A percentile compares a stretch with the other conserved stretches of the same genome.
These are phyloP conservation scores for Skeletonema menzelii DNA, from an alignment of 108 stramenopile species.

Conservation along the genomic window DNA sequence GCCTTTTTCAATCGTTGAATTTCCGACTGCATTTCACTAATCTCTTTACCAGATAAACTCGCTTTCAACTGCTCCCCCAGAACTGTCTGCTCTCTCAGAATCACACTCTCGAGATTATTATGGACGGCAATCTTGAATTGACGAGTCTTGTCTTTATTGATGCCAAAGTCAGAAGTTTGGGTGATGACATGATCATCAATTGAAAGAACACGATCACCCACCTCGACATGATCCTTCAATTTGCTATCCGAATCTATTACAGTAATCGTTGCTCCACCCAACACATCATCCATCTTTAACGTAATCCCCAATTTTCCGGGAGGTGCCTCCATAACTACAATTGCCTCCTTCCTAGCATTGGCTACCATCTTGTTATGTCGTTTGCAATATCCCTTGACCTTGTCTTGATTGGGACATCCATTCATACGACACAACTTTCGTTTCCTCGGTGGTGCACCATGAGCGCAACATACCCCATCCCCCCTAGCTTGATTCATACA, in stretches of 20 bases:
- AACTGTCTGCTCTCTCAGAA: background rate
- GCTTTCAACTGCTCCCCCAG: background rate
- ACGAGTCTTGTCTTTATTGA: background rate
- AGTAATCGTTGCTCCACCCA: background rate
- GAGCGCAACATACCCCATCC: background rate
- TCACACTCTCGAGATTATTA: background rate
- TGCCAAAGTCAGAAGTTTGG: background rate
- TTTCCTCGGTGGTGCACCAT: background rate
- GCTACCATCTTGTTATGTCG: background rate
- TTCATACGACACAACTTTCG: background rate
- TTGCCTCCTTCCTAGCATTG: background rate
- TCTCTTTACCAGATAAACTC: background rate
- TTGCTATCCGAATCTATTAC: background rate
- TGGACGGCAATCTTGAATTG: background rate
- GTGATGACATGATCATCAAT: conserved; percentile 1
- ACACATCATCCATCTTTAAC: background rate
- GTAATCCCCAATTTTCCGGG: background rate
- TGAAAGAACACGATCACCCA: conserved; percentile 1
- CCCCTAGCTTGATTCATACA: background rate
- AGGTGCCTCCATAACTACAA: background rate
- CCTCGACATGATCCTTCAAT: background rate
- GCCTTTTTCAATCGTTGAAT: background rate
- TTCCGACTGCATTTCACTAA: background rate
- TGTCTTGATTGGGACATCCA: background rate
- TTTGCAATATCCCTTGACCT: background rate